Evolutionary conservation across 805 yeast genomes (phyloP).

Genomic region (Starmerella stigmatis): DNA sequence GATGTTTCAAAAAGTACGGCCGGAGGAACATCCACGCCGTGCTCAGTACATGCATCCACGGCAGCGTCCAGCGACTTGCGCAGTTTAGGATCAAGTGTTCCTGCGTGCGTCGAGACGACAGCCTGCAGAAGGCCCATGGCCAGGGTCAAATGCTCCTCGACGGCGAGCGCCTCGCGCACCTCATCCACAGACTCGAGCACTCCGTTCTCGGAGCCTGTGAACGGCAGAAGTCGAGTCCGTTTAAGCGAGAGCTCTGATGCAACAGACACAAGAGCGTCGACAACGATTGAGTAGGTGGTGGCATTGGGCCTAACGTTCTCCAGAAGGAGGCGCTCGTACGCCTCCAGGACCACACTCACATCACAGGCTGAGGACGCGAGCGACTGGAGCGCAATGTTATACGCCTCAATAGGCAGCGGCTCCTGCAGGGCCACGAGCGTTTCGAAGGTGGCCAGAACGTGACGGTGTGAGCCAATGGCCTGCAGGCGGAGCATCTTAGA

Average conservation of each 20-base stretch:
- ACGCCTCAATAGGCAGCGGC: conserved; percentile 21
- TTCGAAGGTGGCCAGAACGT: conserved; percentile 12
- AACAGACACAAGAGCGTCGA: conserved; percentile 23
- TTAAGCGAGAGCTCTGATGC: conserved; percentile 14
- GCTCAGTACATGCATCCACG: conserved; percentile 11
- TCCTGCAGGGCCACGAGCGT: conserved; percentile 8
- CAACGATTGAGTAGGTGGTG: conserved; percentile 26
- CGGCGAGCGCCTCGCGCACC: conserved; percentile 23
- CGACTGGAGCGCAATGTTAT: conserved; percentile 24
- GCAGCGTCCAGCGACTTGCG: conserved; percentile 14
- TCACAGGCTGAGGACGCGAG: conserved; percentile 22
- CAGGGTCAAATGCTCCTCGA: conserved; percentile 21
- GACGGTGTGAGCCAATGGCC: conserved; percentile 15
- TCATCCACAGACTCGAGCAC: conserved; percentile 26
- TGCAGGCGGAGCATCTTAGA: conserved; percentile 17
- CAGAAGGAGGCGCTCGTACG: conserved; percentile 26
- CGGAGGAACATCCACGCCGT: conserved; percentile 10
- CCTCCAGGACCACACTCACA: conserved; percentile 24
- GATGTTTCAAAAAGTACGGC: background rate
- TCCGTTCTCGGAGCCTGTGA: conserved; percentile 17
- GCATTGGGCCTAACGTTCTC: conserved; percentile 24
- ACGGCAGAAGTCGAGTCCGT: conserved; percentile 8
- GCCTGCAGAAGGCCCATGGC: conserved; percentile 19
- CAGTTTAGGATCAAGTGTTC: background rate
- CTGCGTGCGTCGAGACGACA: conserved; percentile 8